These are phyloP conservation scores for Colletotrichum cereale DNA, from an alignment of 2,329 filamentous ascomycete genomes.

Conservation along the genomic window DNA sequence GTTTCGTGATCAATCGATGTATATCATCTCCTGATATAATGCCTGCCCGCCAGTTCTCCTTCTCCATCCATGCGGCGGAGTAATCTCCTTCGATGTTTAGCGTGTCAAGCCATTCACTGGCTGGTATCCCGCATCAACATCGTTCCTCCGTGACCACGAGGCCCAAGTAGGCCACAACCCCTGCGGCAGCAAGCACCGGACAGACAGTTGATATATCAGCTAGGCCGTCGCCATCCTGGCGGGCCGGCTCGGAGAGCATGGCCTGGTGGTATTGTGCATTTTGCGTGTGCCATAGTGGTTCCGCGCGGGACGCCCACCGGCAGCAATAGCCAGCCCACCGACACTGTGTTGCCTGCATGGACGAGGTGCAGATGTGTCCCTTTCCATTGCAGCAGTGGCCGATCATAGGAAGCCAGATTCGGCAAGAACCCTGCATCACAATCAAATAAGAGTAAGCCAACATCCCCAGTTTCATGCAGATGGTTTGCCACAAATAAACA, in stretches of 20 bases:
- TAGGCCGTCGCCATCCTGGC: neutral
- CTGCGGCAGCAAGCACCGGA: neutral
- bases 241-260: neutral
- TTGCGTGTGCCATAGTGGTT: neutral
- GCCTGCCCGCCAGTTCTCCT: neutral
- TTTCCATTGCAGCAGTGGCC: slow-evolving; percentile 10
- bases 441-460: slow-evolving; percentile 42
- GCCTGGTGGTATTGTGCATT: neutral
- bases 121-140: neutral
- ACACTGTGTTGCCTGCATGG: slow-evolving; percentile 8
- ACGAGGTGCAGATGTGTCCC: neutral
- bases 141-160: neutral
- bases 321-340: neutral
- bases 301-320: neutral
- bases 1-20: too few relatives aligned
- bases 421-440: slow-evolving; percentile 64
- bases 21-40: neutral
- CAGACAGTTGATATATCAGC: neutral
- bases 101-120: neutral
- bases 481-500: neutral
- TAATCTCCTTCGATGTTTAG: neutral
- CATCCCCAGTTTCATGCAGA: slow-evolving; percentile 6
- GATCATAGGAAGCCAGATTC: slow-evolving; percentile 71
- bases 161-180: neutral
- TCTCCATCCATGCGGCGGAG: neutral